Evolutionary conservation across 2,329 filamentous ascomycete species (phyloP), one percentile per base, ranked within the genome.

Genomic region (Monosporascus sp.): DNA sequence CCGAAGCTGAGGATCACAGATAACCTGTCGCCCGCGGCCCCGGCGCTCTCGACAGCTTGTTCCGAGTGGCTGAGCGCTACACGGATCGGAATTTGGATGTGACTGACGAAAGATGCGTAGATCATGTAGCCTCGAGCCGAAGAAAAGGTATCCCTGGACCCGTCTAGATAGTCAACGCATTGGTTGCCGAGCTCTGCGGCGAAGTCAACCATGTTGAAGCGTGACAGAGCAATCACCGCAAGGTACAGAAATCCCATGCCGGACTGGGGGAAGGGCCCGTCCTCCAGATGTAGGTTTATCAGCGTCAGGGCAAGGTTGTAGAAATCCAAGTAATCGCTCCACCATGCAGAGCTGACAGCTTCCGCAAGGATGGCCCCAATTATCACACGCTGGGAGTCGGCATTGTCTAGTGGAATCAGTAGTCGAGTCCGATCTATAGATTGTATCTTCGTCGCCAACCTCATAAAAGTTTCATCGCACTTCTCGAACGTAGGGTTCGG

Each of bases 391-490:
- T 78, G 74, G 3, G 79, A 71, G 56, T 87, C 80, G 14, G 73
- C 74, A 1, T 71, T 66, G 18, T 70, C 66, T 15, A 68, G 62
- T n/a, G 72, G 70, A 39, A 71, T 72, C 46, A 81, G 58, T 2
- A 85, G 63, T 5, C 74, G 67, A 6, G 71, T 61, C 27, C 72
- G 73, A 44, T 83, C 84, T 69, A 80, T 80, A 43, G 73, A 77
- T 64, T 81, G 78, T 14, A 91, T 78, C 62, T 78, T 78, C 2
- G 77, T 68, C n/a, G 80, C 78, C 18, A 87, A 72, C 50, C 78
- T 76, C 59, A 85, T 78, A 62, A 94, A 96, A 51, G 87, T 83
- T 18, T 74, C 72, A 65, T 97, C 92, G 63, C 90, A 95, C 60
- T 87, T 82, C 60, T 92, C 85, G 67, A 85, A 91, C 0, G 81